Base-by-base conservation (phyloP, 306 rosid species). In the Prosopis cineraria region DNA sequence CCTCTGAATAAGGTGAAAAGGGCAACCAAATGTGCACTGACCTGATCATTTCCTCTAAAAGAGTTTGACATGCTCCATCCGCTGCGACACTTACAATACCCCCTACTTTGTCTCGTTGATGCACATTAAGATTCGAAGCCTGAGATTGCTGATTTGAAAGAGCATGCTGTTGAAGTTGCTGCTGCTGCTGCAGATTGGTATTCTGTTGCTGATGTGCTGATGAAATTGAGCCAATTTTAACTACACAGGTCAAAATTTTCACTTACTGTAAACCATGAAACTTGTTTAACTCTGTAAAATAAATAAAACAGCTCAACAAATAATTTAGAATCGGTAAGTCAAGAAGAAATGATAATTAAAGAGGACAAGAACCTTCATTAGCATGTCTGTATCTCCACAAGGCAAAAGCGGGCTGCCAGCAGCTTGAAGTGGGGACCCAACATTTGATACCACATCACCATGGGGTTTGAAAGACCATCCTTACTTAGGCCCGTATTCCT, bases 31-130 rank as follows among this genome's bases (percentile, higher is more conserved):
- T 73, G 76, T 78, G 82, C 86, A 82, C 91, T 64, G 87, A 96
- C 99, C 97, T 96, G 99, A 44, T 96, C 99, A 85, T 90, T 96
- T 87, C 97, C 99, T 68, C 99, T 91, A n/a, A 70, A 96, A 55
- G 98, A 91, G 81, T 93, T 96, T 29, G 99, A 88, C 90, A 96
- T 88, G 85, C 96, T 87, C 97, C 97, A 56, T 96, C 98, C 85
- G 91, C 85, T 40, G 87, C 87, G 75, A 87, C 92, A 73, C 93
- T 90, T 78, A 89, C 90, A 79, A 90, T 93, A 52, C 89, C 98
- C 83, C 91, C 97, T 74, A 87, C 88, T 81, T 93, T 96, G 83
- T 96, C 99, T 87, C 91, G 98, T 79, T 85, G 99, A 44, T 91
- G 99, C 80, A 91, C 74, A 83, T 80, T 96, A 78, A 86, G 94